Evolutionary conservation across 768 basidiomycete species (phyloP), one percentile per base, ranked within the genome.

Genomic region (Rhodotorula paludigena): DNA sequence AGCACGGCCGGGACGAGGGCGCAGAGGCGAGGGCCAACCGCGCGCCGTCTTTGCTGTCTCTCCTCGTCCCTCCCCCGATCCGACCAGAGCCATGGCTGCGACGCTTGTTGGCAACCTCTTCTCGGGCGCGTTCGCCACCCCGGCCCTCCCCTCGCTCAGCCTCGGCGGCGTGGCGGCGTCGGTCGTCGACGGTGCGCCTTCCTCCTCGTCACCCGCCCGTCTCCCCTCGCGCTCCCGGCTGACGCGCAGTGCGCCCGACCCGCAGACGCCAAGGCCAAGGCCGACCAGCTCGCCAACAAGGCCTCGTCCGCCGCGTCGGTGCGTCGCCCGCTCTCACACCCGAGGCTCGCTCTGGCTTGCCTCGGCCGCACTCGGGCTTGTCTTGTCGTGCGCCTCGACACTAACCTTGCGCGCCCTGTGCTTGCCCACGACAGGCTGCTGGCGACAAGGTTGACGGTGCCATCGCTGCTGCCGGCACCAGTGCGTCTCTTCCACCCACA

Each of bases 131-230:
- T 68, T 68, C 66, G 51, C 62, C 51, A 68, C 66, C 61, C 61
- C 66, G 38, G 66, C 66, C 32, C 49, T 72, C 49, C 85, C 79
- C 57, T 81, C 78, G 49, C 83, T 81, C 60, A 83, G 82, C 60
- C 79, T 82, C 59, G 85, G 74, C 15, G 85, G 84, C 9, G 85
- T 84, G 3, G 84, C 76, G 71, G 85, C 85, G 63, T 86, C 83
- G 11, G 81, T 81, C 16, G 83, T 84, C 4, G 82, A 83, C 35
- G 84, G 80, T 28, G 71, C 64, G 68, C 81, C 74, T 72, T 2
- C 80, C 78, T 81, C 78, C 73, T 84, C 83, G 58, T 81, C 78
- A n/a, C 47, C 15, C 45, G 47, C 52, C 45, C 10, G 36, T 18
- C 11, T 14, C 57, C 9, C 11, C 38, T 15, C 12, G 60, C 48